phyloP scores from a whole-genome alignment of 768 basidiomycete species.

The Trametopsis cervina region DNA sequence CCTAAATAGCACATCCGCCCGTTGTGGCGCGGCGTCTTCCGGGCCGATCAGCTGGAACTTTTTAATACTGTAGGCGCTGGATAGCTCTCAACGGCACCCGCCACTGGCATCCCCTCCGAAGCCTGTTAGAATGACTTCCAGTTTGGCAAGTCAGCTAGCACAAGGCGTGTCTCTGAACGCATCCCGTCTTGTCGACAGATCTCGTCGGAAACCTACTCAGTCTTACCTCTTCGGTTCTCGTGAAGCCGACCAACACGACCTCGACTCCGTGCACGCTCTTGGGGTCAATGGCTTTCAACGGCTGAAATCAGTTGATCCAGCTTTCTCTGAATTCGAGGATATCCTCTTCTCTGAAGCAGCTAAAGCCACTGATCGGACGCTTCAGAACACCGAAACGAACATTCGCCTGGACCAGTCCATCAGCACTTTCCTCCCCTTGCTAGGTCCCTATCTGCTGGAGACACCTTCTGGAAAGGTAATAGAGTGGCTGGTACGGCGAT shows the following conservation, averaged over 20 bases:
- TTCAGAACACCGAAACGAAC: slow-evolving; percentile 56
- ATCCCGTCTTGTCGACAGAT: slow-evolving; percentile 56
- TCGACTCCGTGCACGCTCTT: slow-evolving; percentile 80
- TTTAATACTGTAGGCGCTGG: no score
- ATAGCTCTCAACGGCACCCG: no score
- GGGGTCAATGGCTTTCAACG: slow-evolving; percentile 74
- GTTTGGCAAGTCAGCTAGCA: slow-evolving; percentile 77
- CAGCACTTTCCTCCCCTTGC: slow-evolving; percentile 51
- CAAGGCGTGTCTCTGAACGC: slow-evolving; percentile 76
- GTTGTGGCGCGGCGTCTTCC: no score
- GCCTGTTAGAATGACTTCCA: slow-evolving; percentile 43
- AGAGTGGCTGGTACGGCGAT: slow-evolving; percentile 92
- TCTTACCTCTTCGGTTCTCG: slow-evolving; percentile 86
- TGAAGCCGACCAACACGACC: slow-evolving; percentile 80
- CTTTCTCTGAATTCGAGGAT: slow-evolving; percentile 56
- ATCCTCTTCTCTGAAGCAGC: slow-evolving; percentile 76
- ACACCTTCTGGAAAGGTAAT: slow-evolving; percentile 74
- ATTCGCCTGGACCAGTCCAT: slow-evolving; percentile 57
- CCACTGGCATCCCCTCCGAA: no score
- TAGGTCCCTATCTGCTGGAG: slow-evolving; percentile 81
- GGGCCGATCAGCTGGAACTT: no score
- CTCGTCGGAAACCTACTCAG: slow-evolving; percentile 54
- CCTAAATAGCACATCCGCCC: no score
- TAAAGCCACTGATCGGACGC: slow-evolving; percentile 70
- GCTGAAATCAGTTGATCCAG: slow-evolving; percentile 53